A percentile compares a stretch with the other conserved stretches of the same genome.
Conservation (phyloP, 2,329 filamentous ascomycete genomes). For the Chrysosporium keratinophilum region DNA sequence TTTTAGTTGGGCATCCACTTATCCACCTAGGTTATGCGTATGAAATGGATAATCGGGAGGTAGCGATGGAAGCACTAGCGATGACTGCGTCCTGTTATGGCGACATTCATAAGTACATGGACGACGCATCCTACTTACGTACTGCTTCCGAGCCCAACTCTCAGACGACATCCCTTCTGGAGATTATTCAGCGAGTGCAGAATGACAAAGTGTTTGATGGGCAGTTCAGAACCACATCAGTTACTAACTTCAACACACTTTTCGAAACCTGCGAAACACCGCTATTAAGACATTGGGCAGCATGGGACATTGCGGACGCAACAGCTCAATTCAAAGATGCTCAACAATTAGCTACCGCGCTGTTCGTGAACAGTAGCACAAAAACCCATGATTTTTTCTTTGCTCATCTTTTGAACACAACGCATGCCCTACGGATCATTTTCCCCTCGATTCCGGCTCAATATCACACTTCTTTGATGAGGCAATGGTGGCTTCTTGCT, state of each 20-base stretch:
- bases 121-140: slow-evolving; percentile 57
- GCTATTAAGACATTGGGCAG: slow-evolving; percentile 82
- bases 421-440: slow-evolving; percentile 78
- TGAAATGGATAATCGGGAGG: slow-evolving; percentile 71
- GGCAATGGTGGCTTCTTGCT: slow-evolving; percentile 83
- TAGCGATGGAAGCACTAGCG: slow-evolving; percentile 79
- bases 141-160: slow-evolving; percentile 46
- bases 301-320: slow-evolving; percentile 54
- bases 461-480: slow-evolving; percentile 62
- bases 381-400: slow-evolving; percentile 72
- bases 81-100: slow-evolving; percentile 53
- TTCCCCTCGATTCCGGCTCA: slow-evolving; percentile 64
- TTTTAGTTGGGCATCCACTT: slow-evolving; percentile 75
- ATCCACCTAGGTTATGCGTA: slow-evolving; percentile 92
- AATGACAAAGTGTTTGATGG: slow-evolving; percentile 60
- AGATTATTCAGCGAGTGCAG: slow-evolving; percentile 60
- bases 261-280: slow-evolving; percentile 59
- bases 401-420: slow-evolving; percentile 71
- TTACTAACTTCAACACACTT: slow-evolving; percentile 55
- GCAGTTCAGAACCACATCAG: slow-evolving; percentile 49
- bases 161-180: slow-evolving; percentile 52
- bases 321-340: slow-evolving; percentile 61
- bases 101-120: slow-evolving; percentile 52
- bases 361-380: slow-evolving; percentile 30
- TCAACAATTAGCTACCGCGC: slow-evolving; percentile 42